Evolutionary conservation across 2,329 filamentous ascomycete genomes (phyloP).

Genomic region (Nemania sp.): DNA sequence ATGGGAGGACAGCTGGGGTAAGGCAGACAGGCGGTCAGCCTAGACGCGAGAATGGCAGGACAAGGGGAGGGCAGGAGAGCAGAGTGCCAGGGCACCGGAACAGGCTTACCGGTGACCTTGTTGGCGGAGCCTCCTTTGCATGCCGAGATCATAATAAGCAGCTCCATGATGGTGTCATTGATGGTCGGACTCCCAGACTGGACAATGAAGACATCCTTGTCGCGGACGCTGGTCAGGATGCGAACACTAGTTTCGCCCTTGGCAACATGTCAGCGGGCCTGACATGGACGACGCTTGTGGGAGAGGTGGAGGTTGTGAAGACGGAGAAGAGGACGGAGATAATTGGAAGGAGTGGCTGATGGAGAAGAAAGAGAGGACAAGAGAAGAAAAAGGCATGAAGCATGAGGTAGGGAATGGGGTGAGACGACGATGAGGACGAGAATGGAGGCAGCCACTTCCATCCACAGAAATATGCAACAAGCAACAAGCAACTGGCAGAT

Average conservation of each 20-base stretch:
- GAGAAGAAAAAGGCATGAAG: neutral
- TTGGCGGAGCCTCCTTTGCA: constrained; percentile 98
- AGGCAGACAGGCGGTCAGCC: constrained; percentile 18
- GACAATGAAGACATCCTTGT: constrained; percentile 98
- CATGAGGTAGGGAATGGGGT: neutral
- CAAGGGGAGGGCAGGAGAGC: constrained; percentile 1
- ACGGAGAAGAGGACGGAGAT: neutral
- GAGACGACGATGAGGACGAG: neutral
- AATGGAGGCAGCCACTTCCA: constrained; percentile 3
- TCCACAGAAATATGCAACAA: neutral
- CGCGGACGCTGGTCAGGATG: constrained; percentile 77
- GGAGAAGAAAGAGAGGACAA: neutral
- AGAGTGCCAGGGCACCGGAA: no score
- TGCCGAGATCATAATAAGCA: constrained; percentile 98
- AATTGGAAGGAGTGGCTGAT: neutral
- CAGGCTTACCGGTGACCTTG: constrained; percentile 81
- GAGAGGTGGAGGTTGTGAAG: neutral
- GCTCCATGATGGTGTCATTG: constrained; percentile 99
- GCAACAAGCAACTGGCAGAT: neutral
- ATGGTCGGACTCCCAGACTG: constrained; percentile 95
- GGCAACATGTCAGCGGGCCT: constrained; percentile 33
- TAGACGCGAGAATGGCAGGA: neutral
- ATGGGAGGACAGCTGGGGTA: constrained; percentile 75
- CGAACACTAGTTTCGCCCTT: constrained; percentile 72
- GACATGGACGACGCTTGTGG: constrained; percentile 6